Evolutionary conservation across 441 rosid genomes (phyloP).

Genomic region (Hypseocharis bilobata): DNA sequence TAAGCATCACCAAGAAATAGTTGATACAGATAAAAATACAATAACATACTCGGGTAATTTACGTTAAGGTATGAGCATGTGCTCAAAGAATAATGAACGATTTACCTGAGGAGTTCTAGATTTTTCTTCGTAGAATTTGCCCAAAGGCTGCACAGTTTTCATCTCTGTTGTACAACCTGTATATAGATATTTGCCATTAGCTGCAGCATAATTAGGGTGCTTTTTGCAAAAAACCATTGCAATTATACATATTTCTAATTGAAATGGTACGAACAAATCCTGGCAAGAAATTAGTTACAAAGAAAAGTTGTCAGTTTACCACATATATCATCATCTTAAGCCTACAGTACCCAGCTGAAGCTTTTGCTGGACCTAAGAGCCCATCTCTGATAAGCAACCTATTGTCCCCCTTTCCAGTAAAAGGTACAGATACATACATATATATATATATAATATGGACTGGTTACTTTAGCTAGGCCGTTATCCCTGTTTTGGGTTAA

Average conservation of each 20-base stretch:
- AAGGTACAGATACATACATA: neutral
- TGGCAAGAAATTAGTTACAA: neutral
- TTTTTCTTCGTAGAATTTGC: slow-evolving; percentile 23
- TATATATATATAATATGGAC: too few relatives aligned
- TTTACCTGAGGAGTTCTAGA: slow-evolving; percentile 26
- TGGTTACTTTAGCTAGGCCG: neutral
- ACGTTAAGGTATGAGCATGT: slow-evolving; percentile 7
- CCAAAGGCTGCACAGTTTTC: slow-evolving; percentile 25
- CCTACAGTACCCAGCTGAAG: too few relatives aligned
- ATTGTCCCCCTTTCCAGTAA: neutral
- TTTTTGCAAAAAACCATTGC: neutral
- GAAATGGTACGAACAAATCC: neutral
- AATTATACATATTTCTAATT: neutral
- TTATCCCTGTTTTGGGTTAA: neutral
- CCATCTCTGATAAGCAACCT: too few relatives aligned
- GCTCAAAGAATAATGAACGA: slow-evolving; percentile 6
- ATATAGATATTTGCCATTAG: slow-evolving; percentile 18
- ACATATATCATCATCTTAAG: too few relatives aligned
- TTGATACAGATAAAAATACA: slow-evolving; percentile 8
- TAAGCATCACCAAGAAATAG: slow-evolving; percentile 18
- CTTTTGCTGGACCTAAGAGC: neutral
- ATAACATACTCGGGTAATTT: neutral
- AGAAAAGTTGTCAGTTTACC: neutral
- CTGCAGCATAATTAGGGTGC: slow-evolving; percentile 15
- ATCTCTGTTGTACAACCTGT: slow-evolving; percentile 38